phyloP scores from a whole-genome alignment of 1,139 yeast species.

The Saccharomyces hybrid region DNA sequence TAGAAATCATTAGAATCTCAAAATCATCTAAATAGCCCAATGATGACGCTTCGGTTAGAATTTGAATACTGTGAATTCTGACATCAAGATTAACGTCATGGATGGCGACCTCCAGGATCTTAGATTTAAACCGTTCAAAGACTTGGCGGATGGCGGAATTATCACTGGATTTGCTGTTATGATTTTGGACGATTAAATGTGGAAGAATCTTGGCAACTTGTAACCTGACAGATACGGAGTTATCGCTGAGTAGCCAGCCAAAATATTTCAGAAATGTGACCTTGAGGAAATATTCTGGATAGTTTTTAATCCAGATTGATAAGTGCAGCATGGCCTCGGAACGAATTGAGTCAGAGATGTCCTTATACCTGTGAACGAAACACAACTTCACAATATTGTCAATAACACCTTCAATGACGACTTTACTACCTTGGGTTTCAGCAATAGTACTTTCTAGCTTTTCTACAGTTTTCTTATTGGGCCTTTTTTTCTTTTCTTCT shows the following conservation, averaged over 20 bases:
- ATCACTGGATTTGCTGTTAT: conserved; percentile 31
- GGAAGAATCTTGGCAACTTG: conserved; percentile 55
- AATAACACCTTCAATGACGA: conserved; percentile 47
- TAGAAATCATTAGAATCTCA: conserved; percentile 39
- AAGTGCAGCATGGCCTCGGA: conserved; percentile 56
- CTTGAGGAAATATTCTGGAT: conserved; percentile 66
- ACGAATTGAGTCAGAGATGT: conserved; percentile 66
- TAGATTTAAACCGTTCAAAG: conserved; percentile 58
- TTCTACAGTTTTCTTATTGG: conserved; percentile 35
- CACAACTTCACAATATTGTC: conserved; percentile 61
- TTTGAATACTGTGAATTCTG: conserved; percentile 43
- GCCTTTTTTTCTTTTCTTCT: conserved; percentile 34
- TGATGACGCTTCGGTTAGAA: conserved; percentile 49
- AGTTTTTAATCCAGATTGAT: conserved; percentile 59
- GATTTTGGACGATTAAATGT: conserved; percentile 35
- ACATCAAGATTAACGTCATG: conserved; percentile 49
- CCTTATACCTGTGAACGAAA: conserved; percentile 73
- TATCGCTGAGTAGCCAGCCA: conserved; percentile 80
- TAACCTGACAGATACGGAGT: conserved; percentile 49
- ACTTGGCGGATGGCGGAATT: conserved; percentile 55
- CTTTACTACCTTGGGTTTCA: conserved; percentile 45
- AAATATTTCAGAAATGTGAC: conserved; percentile 64
- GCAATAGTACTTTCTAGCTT: conserved; percentile 43
- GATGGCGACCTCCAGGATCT: conserved; percentile 55
- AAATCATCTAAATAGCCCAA: conserved; percentile 57